Evolutionary conservation across 2,329 filamentous ascomycete species (phyloP).

Genomic region (Colletotrichum magnum): DNA sequence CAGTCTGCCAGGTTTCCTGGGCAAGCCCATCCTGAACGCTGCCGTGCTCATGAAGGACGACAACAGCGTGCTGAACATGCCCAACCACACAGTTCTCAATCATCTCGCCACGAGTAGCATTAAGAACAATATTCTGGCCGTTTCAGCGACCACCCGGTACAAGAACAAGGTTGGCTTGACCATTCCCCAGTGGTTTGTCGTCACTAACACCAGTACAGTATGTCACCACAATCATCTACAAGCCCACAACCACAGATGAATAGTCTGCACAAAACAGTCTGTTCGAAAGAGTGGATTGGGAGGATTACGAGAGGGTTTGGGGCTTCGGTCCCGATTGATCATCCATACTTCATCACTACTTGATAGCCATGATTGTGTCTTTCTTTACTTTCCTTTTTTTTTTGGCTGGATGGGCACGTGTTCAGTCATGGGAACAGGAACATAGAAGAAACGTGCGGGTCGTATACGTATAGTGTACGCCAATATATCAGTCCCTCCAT

Average conservation of each 20-base stretch:
- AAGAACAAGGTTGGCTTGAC: slow-evolving; percentile 82
- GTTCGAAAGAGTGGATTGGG: background rate
- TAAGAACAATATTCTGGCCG: slow-evolving; percentile 94
- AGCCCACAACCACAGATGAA: slow-evolving; percentile 79
- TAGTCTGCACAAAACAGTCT: slow-evolving; percentile 17
- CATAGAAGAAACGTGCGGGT: slow-evolving; percentile 25
- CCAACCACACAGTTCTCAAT: slow-evolving; percentile 96
- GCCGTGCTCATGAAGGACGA: slow-evolving; percentile 96
- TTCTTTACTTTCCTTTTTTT: background rate
- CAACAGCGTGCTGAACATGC: slow-evolving; percentile 96
- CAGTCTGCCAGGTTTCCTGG: slow-evolving; percentile 88
- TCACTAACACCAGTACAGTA: slow-evolving; percentile 72
- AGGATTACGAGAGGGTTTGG: background rate
- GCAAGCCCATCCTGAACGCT: slow-evolving; percentile 94
- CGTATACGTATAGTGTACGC: slow-evolving; percentile 9
- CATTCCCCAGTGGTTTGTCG: slow-evolving; percentile 22
- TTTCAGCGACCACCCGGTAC: slow-evolving; percentile 97
- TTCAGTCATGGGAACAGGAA: slow-evolving; percentile 6
- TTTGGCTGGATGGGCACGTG: background rate
- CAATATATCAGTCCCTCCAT: slow-evolving; percentile 74
- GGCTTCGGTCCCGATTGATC: background rate
- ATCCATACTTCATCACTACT: no score
- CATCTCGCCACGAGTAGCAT: slow-evolving; percentile 98
- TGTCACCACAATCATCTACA: slow-evolving; percentile 97
- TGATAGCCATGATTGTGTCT: no score